These are phyloP conservation scores for Salix caprea DNA, from an alignment of 345 rosid genomes.

Conservation along the genomic window DNA sequence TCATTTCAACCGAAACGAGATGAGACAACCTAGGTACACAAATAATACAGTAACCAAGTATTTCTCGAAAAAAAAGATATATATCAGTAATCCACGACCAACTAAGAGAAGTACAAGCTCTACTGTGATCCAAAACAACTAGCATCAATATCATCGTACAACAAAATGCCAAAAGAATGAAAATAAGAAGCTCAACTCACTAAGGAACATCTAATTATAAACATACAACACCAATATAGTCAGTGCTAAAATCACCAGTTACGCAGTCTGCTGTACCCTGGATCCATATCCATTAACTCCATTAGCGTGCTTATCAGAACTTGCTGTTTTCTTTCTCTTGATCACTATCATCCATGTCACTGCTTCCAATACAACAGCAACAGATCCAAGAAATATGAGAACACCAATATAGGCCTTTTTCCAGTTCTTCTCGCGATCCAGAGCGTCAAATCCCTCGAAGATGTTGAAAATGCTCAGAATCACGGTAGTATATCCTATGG, in stretches of 20 bases:
- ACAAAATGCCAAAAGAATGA: neutral
- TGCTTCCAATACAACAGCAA: conserved; percentile 48
- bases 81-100: neutral
- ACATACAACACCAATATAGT: neutral
- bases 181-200: neutral
- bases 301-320: conserved; percentile 26
- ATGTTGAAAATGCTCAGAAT: conserved; percentile 55
- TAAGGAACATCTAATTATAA: neutral
- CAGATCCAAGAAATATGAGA: conserved; percentile 50
- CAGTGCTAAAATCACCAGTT: neutral
- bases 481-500: conserved; percentile 64
- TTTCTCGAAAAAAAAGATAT: neutral
- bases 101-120: neutral
- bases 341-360: conserved; percentile 72
- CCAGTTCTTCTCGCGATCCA: conserved; percentile 59
- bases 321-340: conserved; percentile 43
- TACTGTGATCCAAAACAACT: neutral
- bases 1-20: too few relatives aligned
- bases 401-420: conserved; percentile 48
- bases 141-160: neutral
- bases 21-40: too few relatives aligned
- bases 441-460: conserved; percentile 60
- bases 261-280: conserved; percentile 5
- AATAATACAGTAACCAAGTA: neutral
- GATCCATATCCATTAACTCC: conserved; percentile 33